These are phyloP conservation scores for Marasmius fiardii DNA, from an alignment of 1,284 basidiomycete species.

Conservation along the genomic window DNA sequence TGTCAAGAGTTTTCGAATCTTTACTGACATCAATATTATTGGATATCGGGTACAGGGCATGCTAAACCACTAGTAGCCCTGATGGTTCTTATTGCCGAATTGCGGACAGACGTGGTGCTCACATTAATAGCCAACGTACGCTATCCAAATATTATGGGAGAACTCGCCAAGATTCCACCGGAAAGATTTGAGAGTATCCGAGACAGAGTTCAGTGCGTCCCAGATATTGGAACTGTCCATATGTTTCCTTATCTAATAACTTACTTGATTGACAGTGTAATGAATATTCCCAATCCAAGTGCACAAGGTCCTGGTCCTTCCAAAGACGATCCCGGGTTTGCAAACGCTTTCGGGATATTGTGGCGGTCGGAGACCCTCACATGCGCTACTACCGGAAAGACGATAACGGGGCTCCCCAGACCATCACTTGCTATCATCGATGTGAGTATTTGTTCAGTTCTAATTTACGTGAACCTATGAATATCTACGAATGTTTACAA, in stretches of 20 bases:
- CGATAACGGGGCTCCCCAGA: neutral
- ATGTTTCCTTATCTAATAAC: no score
- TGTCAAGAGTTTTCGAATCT: no score
- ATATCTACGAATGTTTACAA: no score
- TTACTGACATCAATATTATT: no score
- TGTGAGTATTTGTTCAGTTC: neutral
- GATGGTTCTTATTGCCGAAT: neutral
- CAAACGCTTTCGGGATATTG: neutral
- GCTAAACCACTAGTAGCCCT: neutral
- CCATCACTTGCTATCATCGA: slow-evolving; percentile 7
- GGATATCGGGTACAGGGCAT: no score
- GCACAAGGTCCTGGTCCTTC: slow-evolving; percentile 1
- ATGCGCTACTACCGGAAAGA: slow-evolving; percentile 3
- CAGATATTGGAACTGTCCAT: neutral
- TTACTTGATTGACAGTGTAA: neutral
- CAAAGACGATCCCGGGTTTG: neutral
- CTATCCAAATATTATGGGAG: neutral
- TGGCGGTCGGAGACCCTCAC: neutral
- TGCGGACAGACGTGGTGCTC: neutral
- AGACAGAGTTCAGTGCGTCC: neutral
- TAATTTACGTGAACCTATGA: no score
- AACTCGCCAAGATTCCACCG: neutral
- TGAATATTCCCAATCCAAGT: neutral
- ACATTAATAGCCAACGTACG: neutral
- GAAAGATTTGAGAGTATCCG: neutral